Base-by-base conservation (phyloP, 371 early-diverging fungal species). In the Syncephalastrum contaminatum region DNA sequence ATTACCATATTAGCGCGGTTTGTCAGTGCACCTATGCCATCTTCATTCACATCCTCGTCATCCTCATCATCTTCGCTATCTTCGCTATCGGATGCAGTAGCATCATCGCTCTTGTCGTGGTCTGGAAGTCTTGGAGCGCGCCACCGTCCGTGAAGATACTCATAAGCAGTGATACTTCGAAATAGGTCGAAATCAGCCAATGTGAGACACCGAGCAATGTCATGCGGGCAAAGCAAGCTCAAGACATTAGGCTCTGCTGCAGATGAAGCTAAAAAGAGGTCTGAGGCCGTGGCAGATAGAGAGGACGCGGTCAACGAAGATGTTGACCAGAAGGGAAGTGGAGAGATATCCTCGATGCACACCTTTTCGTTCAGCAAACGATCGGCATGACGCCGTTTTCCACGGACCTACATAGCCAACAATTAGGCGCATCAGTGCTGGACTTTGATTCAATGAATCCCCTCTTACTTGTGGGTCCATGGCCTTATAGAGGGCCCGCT, bases 131-230 rank as follows among this genome's bases (percentile, higher is more conserved):
- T 46, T n/a, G 12, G 15, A 4, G 45, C 41, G 8, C 56, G 46
- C 56, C 62, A 56, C 4, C 44, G 44, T 13, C 53, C 53, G 25
- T 62, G 48, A 40, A 71, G 24, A n/a, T 62, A 62, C 12, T 70
- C 70, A 21, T 66, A 59, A 0, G 65, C 50, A 18, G 58, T 52
- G 21, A 78, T 69, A 5, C 54, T 56, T 43, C 70, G 66, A 42
- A 78, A 69, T 0, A 73, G 30, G 48, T 69, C 57, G 40, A 60
- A 70, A 53, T 78, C 79, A 3, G 73, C 73, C 48, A 78, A 48
- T 3, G 75, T 73, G 39, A 78, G 52, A 42, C 75, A 78, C 2
- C 66, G 60, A 21, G 79, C 79, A 40, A 78, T 61, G 15, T 72
- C 66, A 27, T 60, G 61, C 10, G 69, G 66, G 7, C 72, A 66